Evolutionary conservation across 129 eudicot species (phyloP).

Genomic region (Chrysanthemum seticuspe): DNA sequence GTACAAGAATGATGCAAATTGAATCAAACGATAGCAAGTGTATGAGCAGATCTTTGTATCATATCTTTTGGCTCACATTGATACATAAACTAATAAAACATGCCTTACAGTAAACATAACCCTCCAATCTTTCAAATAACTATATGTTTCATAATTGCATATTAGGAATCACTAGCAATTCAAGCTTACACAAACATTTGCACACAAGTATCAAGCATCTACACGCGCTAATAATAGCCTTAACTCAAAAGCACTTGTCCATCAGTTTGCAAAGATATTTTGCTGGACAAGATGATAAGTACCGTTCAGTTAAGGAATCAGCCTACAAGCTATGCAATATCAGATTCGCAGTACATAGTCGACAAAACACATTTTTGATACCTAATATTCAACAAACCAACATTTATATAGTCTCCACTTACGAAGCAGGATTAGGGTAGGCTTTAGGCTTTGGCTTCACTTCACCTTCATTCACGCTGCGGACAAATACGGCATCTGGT

Average conservation of each 20-base stretch:
- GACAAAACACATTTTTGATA: background rate
- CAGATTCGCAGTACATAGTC: background rate
- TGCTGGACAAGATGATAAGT: conserved; percentile 29
- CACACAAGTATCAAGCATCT: conserved; percentile 22
- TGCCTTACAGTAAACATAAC: no score
- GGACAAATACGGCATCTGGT: conserved; percentile 82
- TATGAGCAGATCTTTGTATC: no score
- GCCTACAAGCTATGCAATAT: background rate
- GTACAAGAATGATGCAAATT: no score
- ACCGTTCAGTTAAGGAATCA: conserved; percentile 16
- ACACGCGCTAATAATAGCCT: background rate
- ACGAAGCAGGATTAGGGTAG: conserved; percentile 62
- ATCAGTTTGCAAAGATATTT: conserved; percentile 27
- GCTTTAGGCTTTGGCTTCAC: conserved; percentile 95
- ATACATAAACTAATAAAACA: no score
- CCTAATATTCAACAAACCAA: conserved; percentile 26
- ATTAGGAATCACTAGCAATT: background rate
- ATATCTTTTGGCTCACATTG: no score
- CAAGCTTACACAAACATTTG: conserved; percentile 17
- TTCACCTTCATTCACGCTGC: conserved; percentile 88
- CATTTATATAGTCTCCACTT: conserved; percentile 34
- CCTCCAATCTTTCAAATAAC: no score
- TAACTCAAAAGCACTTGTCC: conserved; percentile 23
- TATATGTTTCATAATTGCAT: background rate
- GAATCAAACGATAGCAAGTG: no score